Evolutionary conservation across 805 yeast genomes (phyloP), one percentile per base, ranked within the genome.

Genomic region (Ogataea ganodermae): DNA sequence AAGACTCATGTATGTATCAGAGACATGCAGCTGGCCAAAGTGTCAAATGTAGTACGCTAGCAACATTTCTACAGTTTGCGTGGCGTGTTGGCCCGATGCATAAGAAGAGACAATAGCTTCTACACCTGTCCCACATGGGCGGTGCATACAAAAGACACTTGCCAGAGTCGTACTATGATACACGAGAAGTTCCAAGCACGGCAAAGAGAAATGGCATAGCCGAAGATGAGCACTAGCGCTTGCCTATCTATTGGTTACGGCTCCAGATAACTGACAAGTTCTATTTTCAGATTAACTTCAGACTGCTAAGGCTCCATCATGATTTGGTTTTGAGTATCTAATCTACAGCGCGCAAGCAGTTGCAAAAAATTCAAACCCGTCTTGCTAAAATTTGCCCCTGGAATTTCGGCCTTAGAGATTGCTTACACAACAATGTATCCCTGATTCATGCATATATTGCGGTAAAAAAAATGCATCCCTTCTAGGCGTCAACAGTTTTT

Each of bases 401-500:
- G 14, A 38, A 38, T 8, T 38, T 17, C 27, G 42, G 32, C 17
- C 27, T 17, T 18, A 24, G 22, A 22, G 10, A 17, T 38, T 16
- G 21, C 12, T n/a, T n/a, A n/a, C 10, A 16, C 7, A 26, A 26
- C 24, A 12, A 18, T 17, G 23, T 31, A 26, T 27, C 30, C 7
- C 13, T 21, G 26, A 17, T 24, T 10, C 18, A 38, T 38, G 42
- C 42, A 38, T 38, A 16, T 13, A 9, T 16, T 10, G 42, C 16
- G 20, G 10, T 20, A 38, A 38, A 13, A n/a, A 8, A 35, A 24
- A n/a, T 35, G 39, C 27, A 21, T 35, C 7, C 3, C 12, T 20
- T 38, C 23, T 24, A 27, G 24, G 9, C 32, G 10, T 17, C 42
- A 18, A 18, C 42, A 38, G 42, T 27, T 38, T 27, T 38, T 38